Evolutionary conservation across 2,329 filamentous ascomycete species (phyloP).

Genomic region (Aspergillus sp.): DNA sequence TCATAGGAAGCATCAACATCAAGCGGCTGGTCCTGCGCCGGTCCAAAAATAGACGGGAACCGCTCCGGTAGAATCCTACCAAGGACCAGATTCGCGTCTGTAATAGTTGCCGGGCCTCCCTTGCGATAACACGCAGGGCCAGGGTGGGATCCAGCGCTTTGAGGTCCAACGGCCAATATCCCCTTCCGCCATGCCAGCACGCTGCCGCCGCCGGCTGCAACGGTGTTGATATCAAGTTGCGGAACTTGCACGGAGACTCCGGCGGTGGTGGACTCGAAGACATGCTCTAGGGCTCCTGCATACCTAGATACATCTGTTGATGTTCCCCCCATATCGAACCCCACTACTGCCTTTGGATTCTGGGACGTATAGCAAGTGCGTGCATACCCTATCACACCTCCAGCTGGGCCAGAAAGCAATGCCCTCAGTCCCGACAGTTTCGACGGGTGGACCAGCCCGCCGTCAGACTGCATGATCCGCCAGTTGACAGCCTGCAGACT

Average conservation of each 20-base stretch:
- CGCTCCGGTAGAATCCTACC: slow-evolving; percentile 85
- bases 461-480: slow-evolving; percentile 86
- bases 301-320: slow-evolving; percentile 87
- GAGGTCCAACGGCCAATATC: slow-evolving; percentile 86
- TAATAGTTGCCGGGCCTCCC: slow-evolving; percentile 84
- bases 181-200: slow-evolving; percentile 83
- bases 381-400: slow-evolving; percentile 89
- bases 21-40: slow-evolving; percentile 79
- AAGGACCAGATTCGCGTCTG: slow-evolving; percentile 86
- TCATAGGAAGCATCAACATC: slow-evolving; percentile 73
- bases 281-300: slow-evolving; percentile 84
- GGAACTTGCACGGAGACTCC: slow-evolving; percentile 93
- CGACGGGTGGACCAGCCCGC: slow-evolving; percentile 58
- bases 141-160: slow-evolving; percentile 79
- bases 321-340: slow-evolving; percentile 95
- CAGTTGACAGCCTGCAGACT: slow-evolving; percentile 80
- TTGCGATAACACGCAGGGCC: slow-evolving; percentile 92
- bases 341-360: slow-evolving; percentile 75
- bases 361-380: slow-evolving; percentile 83
- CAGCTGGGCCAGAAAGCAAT: slow-evolving; percentile 85
- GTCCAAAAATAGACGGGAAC: slow-evolving; percentile 94
- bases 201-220: slow-evolving; percentile 75
- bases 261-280: slow-evolving; percentile 90
- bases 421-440: slow-evolving; percentile 81
- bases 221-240: slow-evolving; percentile 91